Base-by-base conservation (phyloP, 2,329 filamentous ascomycete species). In the Biscogniauxia sp. region DNA sequence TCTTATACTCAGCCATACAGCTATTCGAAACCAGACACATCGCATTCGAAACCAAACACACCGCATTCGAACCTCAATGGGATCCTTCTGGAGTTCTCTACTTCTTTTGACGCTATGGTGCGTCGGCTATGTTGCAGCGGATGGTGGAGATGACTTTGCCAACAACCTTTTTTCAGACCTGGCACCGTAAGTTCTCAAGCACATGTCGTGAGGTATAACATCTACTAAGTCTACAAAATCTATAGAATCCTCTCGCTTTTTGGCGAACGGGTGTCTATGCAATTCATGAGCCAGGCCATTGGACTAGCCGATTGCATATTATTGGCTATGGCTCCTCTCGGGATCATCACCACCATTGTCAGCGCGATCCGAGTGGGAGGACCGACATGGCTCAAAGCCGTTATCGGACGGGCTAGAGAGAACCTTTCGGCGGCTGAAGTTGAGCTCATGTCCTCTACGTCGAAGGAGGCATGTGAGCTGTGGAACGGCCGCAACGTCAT, bases 371-470 rank as follows among this genome's bases (percentile, higher is more conserved):
- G 80, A 1, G 76, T 82, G 0, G 76, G 76, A n/a, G 79, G 79
- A 0, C 76, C 73, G 0, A 65, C 72, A 1, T 79, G 74, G 57
- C 69, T 81, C 0, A 76, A 76, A 20, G 77, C 79, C 0, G 72
- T 82, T 6, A 73, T 82, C 9, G 80, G 79, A 2, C 69, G 80
- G 53, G 78, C 77, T 0, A 73, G 78, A 45, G 80, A 82, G 62
- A 77, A 74, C 3, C 69, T 71, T 0, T 75, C 77, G 0, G 70
- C 72, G 1, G 76, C 74, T 0, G 80, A 82, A 26, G 67, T 68
- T 0, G 79, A 82, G 23, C 64, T 82, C 0, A 72, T 81, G 60
- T 79, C 79, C 0, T 82, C 79, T 4, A 80, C 80, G 0, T 81
- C 78, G 0, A 67, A 77, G 9, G 77, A 77, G 0, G 79, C 77